Evolutionary conservation across 805 yeast species (phyloP), one percentile per base, ranked within the genome.

Genomic region (Lachancea quebecensis): DNA sequence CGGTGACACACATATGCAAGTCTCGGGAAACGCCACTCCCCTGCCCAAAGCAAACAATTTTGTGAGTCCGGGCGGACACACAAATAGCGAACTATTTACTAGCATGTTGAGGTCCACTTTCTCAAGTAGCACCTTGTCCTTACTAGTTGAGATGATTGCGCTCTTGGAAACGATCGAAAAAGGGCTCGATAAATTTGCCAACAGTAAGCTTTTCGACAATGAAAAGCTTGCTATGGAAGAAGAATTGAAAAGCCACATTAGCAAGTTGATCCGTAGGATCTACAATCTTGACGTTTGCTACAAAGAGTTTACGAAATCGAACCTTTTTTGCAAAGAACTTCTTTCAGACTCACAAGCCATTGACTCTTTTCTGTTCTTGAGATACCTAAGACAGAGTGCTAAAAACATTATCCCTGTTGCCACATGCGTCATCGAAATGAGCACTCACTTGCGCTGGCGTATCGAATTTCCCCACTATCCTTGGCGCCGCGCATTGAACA

Each of bases 371-470:
- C 50, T 73, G 12, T 67, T 68, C 40, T 45, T 73, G 3, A 59
- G 73, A 47, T 72, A 70, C 41, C 46, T 71, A 4, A 58, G 73
- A 48, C 73, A 70, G 45, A 57, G 73, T 1, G 68, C 75, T 2
- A 66, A 69, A 17, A 53, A 60, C 49, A 35, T 69, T n/a, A 38
- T 67, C 4, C 48, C 53, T 2, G 57, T 64, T 0, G 38, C 58
- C 1, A 55, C 60, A 2, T 47, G 62, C 12, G 48, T 66, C 11
- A 29, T 47, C 14, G 51, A 44, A 10, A 42, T 67, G 11, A 57
- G 62, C n/a, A 35, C 44, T 5, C 50, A 50, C 28, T 44, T 50
- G n/a, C 54, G 50, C n/a, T 71, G 71, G 73, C 59, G 58, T 40
- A n/a, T 72, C 2, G 49, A 55, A 10, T 34, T 55, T 1, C 73